Base-by-base conservation (phyloP, 2,329 filamentous ascomycete genomes). In the Aspergillus aculeatinus region DNA sequence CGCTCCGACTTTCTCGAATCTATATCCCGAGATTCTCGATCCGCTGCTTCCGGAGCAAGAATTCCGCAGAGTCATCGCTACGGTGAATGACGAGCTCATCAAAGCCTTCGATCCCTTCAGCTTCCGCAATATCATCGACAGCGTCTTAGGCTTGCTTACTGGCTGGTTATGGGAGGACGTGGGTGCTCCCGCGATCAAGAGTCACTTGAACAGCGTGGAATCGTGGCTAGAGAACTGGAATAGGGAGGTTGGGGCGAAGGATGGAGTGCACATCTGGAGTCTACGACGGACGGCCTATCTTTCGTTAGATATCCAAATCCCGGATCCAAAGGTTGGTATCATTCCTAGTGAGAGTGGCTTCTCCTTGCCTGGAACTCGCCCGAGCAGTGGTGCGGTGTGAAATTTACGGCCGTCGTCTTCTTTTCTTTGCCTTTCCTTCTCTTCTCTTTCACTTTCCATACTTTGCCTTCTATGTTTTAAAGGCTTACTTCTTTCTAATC, bases 151-250 rank as follows among this genome's bases (percentile, higher is more conserved):
- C 2, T 81, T 96, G 4, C 77, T 92, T 35, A 98, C 95, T 0
- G 91, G 94, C 23, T 99, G 93, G 91, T 70, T 98, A 35, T 98
- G 92, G 92, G 95, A 99, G 60, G 94, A 98, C 72, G 69, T 94
- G 23, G 92, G 94, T 1, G 77, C 91, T 39, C 90, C 90, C 3
- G 87, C 84, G 9, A 84, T 89, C 60, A 98, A 98, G 79, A 80
- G 82, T 23, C 84, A 88, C 58, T 75, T 96, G 50, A 84, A 82
- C 58, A 82, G 79, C 10, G 78, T 97, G 19, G 95, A 99, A 77
- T 76, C 75, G 42, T 96, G 91, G 87, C 84, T 99, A 57, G 90
- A 96, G 65, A 83, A 87, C 60, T 97, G 94, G 93, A 99, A 99
- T 73, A 72, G 74, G 9, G 85, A 91, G 63, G 76, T 82, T 10